A percentile compares a stretch with the other conserved stretches of the same genome.
Evolutionary conservation across 257 asterid genomes (phyloP).

Genomic region (Leptodermis oblonga): DNA sequence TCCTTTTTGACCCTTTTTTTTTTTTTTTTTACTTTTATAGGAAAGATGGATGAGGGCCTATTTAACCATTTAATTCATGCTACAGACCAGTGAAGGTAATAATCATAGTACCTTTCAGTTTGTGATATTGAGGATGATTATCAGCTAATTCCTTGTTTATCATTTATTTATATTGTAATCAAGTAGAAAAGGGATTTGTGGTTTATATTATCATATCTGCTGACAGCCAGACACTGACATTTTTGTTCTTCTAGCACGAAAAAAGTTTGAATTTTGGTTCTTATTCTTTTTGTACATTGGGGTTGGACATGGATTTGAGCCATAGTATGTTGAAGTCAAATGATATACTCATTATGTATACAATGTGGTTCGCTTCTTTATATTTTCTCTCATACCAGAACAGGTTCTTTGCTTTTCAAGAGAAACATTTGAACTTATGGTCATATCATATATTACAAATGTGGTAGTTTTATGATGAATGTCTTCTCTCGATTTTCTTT

Average conservation of each 20-base stretch:
- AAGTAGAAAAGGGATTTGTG: too few relatives aligned
- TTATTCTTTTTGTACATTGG: neutral
- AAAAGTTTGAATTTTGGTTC: neutral
- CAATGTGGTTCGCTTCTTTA: neutral
- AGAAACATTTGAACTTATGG: constrained; percentile 1
- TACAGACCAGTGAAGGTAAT: constrained; percentile 26
- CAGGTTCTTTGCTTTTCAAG: neutral
- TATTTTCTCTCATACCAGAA: neutral
- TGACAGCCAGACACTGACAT: neutral
- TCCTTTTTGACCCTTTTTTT: too few relatives aligned
- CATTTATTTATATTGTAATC: neutral
- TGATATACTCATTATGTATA: neutral
- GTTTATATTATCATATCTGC: neutral
- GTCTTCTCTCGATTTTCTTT: neutral
- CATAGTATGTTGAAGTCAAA: neutral
- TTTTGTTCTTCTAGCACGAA: neutral
- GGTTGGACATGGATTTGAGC: neutral
- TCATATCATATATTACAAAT: neutral
- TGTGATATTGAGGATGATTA: neutral
- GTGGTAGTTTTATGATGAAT: neutral
- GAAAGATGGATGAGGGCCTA: constrained; percentile 52
- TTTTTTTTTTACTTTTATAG: constrained; percentile 22
- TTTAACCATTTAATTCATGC: neutral
- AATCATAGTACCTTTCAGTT: constrained; percentile 1
- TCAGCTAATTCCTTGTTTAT: neutral